Conservation (phyloP, 495 filamentous ascomycete genomes). For the Massariosphaeria phaeospora region DNA sequence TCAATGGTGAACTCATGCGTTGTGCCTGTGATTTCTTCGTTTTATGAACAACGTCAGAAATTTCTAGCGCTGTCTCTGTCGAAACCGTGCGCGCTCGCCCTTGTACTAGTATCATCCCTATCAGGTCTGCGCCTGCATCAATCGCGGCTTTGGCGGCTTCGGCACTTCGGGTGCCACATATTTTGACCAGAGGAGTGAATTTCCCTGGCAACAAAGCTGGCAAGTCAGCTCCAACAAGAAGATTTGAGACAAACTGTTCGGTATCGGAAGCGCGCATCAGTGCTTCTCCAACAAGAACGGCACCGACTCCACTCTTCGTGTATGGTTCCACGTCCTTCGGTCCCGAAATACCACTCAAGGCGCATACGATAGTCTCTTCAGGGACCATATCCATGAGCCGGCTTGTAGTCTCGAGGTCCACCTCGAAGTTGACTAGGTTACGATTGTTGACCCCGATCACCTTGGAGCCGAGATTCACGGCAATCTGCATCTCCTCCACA, state of each 20-base stretch:
- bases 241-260: slow-evolving; percentile 70
- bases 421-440: slow-evolving; percentile 91
- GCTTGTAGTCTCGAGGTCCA: slow-evolving; percentile 91
- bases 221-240: slow-evolving; percentile 58
- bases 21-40: slow-evolving; percentile 35
- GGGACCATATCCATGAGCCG: slow-evolving; percentile 81
- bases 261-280: slow-evolving; percentile 85
- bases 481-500: slow-evolving; percentile 82
- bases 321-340: slow-evolving; percentile 88
- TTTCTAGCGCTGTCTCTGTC: slow-evolving; percentile 68
- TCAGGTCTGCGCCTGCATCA: slow-evolving; percentile 81
- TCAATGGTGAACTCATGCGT: background rate
- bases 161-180: slow-evolving; percentile 85
- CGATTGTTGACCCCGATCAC: slow-evolving; percentile 98
- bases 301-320: slow-evolving; percentile 81
- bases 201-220: slow-evolving; percentile 12
- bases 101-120: slow-evolving; percentile 87
- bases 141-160: slow-evolving; percentile 77
- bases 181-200: slow-evolving; percentile 68
- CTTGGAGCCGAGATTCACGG: slow-evolving; percentile 80
- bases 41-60: slow-evolving; percentile 70
- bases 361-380: slow-evolving; percentile 82
- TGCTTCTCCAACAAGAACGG: slow-evolving; percentile 90
- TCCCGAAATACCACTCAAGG: slow-evolving; percentile 87
- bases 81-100: slow-evolving; percentile 73